Evolutionary conservation across 2,329 filamentous ascomycete genomes (phyloP), one percentile per base, ranked within the genome.

Genomic region (Aureobasidium melanogenum): DNA sequence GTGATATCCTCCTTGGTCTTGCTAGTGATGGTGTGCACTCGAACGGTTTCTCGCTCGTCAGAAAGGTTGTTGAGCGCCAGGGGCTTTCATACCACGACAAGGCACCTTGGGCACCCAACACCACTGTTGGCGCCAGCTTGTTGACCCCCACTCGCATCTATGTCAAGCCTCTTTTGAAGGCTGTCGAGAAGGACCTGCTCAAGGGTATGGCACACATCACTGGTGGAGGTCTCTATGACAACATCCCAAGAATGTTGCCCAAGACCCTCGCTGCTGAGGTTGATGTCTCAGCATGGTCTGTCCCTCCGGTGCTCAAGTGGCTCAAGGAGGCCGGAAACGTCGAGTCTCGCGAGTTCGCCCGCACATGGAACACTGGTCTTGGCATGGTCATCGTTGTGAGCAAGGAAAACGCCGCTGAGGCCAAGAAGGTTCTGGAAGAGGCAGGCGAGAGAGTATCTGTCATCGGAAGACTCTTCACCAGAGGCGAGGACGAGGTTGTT

Each of bases 191-290:
- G 65, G 77, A 80, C 10, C 78, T 91, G 43, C 80, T 97, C 73
- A 96, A 96, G 78, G 94, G 94, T 58, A 88, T 97, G 74, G 89
- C 94, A 12, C 94, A 99, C 76, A 97, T 99, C 77, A 99, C 94
- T 0, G 94, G 94, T 55, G 94, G 94, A 64, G 94, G 94, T 12
- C 82, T 99, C 22, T 80, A 88, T 19, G 94, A 99, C 76, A 99
- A 99, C 74, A 88, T 99, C 28, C 94, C 94, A 32, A 87, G 94
- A 66, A 96, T 96, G 88, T 81, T 99, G 19, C 94, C 94, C 1
- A 74, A 82, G 36, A 79, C 86, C 48, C 83, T 99, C 6, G 83
- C 88, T 1, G 93, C 91, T 1, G 84, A 91, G 71, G 85, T 99
- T 60, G 88, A 96, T 69, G 88, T 88, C 50, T 77, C 80, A 44